Evolutionary conservation across 2,329 filamentous ascomycete species (phyloP).

Genomic region (Tolypocladium cylindrosporum): DNA sequence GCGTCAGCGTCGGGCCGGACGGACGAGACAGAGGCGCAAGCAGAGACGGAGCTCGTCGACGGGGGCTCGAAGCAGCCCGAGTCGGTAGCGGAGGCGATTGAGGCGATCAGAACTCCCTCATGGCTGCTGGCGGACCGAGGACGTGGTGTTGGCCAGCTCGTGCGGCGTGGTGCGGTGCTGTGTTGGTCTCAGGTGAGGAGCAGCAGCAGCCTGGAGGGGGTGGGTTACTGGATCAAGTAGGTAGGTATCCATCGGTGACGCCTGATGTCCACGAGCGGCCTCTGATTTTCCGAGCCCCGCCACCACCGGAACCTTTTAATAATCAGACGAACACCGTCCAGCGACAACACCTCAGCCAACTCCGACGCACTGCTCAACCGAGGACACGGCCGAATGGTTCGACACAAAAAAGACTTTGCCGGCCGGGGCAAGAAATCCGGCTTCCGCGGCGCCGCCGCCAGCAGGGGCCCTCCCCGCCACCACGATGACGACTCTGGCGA

Average conservation of each 20-base stretch:
- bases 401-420: conserved; percentile 82
- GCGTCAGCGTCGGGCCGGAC: neutral
- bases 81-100: neutral
- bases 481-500: conserved; percentile 25
- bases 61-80: neutral
- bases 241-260: neutral
- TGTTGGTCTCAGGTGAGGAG: neutral
- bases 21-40: neutral
- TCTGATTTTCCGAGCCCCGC: neutral
- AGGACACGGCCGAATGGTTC: conserved; percentile 54
- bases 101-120: conserved; percentile 1
- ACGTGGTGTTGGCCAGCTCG: neutral
- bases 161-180: neutral
- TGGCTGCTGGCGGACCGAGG: neutral
- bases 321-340: neutral
- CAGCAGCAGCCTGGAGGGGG: neutral
- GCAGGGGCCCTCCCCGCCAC: conserved; percentile 37
- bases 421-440: conserved; percentile 65
- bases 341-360: neutral
- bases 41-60: neutral
- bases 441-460: conserved; percentile 43
- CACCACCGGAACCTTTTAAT: neutral
- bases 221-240: neutral
- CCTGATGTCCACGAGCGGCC: neutral
- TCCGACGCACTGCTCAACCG: neutral